Evolutionary conservation across 2,329 filamentous ascomycete genomes (phyloP).

Genomic region (Elsinoe necatrix): DNA sequence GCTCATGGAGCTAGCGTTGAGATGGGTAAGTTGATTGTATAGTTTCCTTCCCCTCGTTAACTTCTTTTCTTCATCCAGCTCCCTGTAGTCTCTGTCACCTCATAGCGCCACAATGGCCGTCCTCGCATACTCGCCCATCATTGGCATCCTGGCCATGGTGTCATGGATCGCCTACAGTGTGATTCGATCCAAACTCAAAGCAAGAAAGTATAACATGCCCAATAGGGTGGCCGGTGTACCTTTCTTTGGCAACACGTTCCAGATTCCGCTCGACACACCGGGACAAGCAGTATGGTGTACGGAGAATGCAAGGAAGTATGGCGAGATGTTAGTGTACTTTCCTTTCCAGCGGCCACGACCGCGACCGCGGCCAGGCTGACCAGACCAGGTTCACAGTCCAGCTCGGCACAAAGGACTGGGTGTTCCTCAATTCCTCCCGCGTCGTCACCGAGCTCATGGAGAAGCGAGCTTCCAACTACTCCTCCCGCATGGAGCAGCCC

Average conservation of each 20-base stretch:
- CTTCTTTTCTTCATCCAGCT: background rate
- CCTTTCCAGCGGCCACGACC: background rate
- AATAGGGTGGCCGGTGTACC: constrained; percentile 10
- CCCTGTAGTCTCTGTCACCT: background rate
- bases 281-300: constrained; percentile 11
- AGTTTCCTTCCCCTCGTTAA: background rate
- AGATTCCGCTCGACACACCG: background rate
- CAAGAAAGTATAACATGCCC: constrained; percentile 13
- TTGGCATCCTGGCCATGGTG: constrained; percentile 5
- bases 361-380: background rate
- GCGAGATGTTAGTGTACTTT: constrained; percentile 6
- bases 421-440: constrained; percentile 36
- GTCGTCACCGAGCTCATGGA: constrained; percentile 40
- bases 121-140: background rate
- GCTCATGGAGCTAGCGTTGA: background rate
- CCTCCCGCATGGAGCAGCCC: constrained; percentile 32
- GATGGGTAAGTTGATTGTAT: constrained; percentile 3
- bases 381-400: constrained; percentile 27
- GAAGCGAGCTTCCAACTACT: constrained; percentile 39
- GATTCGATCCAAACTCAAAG: constrained; percentile 2
- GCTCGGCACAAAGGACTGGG: constrained; percentile 35
- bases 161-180: constrained; percentile 6
- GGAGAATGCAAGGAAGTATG: constrained; percentile 11
- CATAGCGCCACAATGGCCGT: background rate
- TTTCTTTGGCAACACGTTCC: constrained; percentile 15